phyloP scores from a whole-genome alignment of 495 filamentous ascomycete genomes.

The Usnea hakonensis region DNA sequence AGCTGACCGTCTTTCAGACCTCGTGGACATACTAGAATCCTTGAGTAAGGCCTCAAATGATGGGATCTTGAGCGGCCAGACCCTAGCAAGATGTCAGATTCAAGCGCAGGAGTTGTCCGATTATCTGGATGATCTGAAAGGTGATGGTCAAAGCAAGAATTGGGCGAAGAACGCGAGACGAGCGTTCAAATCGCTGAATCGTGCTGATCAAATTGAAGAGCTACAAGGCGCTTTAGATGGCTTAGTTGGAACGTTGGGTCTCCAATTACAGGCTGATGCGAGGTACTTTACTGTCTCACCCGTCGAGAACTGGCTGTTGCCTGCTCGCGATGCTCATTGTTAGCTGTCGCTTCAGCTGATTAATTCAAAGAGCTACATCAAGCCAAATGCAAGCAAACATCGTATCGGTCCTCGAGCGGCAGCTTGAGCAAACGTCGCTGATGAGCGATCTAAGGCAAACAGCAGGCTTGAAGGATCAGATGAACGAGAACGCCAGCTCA shows the following conservation, averaged over 20 bases:
- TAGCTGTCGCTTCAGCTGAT: background rate
- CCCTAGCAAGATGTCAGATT: background rate
- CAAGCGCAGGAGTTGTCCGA: conserved; percentile 7
- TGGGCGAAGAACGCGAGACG: conserved; percentile 5
- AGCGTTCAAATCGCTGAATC: conserved; percentile 11
- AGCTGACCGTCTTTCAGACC: conserved; percentile 12
- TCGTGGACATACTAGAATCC: conserved; percentile 7
- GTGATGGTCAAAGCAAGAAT: conserved; percentile 3
- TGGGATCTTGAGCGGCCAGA: background rate
- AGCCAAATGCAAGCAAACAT: conserved; percentile 9
- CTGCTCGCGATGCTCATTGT: background rate
- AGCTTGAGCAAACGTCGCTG: conserved; percentile 12
- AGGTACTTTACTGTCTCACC: background rate
- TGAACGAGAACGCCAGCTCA: conserved; percentile 13
- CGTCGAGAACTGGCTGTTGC: background rate
- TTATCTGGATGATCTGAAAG: conserved; percentile 6
- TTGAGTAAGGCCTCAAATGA: background rate
- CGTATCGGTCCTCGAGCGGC: conserved; percentile 3
- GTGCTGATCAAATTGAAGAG: conserved; percentile 10
- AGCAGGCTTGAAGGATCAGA: conserved; percentile 4
- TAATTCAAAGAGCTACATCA: conserved; percentile 1
- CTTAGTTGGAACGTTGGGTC: conserved; percentile 5
- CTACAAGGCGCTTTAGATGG: conserved; percentile 10
- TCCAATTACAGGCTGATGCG: conserved; percentile 10
- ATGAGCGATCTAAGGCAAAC: conserved; percentile 7